Base-by-base conservation (phyloP, 2,329 filamentous ascomycete species). In the Penicillium expansum region DNA sequence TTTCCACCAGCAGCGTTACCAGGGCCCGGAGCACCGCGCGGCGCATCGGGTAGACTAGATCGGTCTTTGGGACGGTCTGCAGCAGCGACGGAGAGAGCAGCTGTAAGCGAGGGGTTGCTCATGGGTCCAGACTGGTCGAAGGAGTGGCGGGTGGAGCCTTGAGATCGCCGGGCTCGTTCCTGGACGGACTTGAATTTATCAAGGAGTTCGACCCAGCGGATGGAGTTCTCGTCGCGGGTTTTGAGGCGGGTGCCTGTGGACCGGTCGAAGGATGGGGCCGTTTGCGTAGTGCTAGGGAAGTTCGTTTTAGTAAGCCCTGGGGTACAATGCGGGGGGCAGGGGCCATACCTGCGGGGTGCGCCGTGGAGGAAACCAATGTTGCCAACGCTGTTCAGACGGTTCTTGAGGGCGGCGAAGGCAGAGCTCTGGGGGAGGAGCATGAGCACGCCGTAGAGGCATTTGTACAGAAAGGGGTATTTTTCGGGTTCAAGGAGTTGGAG, bases 371-470 rank as follows among this genome's bases (percentile, higher is more conserved):
- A 96, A 42, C 93, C 94, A 71, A 99, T 97, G 51, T 94, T 92
- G 78, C 91, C 96, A 64, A 99, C 94, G 74, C 91, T 96, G 75
- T 97, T 97, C 49, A 99, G 83, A 41, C 94, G 87, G 71, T 99
- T 99, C 73, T 97, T 97, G 56, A 99, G 81, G 2, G 94, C 93
- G 29, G 92, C 94, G 76, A 99, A 99, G 9, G 94, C 95, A 29
- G 92, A 95, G 16, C 93, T 97, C 76, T 99, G 94, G 0, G 94
- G 94, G n/a, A 99, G 83, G 18, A 99, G 87, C 94, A 99, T 99
- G 53, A 99, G 81, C 44, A 99, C 84, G 10, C 94, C 94, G 69
- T 97, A 99, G 48, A 99, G 85, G 75, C 94, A 99, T 77, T 97
- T 97, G 80, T 99, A 97, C 1, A 99, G 81, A 71, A 96, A 91